Percentiles rank a stretch among this genome's conserved stretches.
These are phyloP conservation scores for Malassezia pachydermatis DNA, from an alignment of 1,284 basidiomycete genomes.

Conservation along the genomic window DNA sequence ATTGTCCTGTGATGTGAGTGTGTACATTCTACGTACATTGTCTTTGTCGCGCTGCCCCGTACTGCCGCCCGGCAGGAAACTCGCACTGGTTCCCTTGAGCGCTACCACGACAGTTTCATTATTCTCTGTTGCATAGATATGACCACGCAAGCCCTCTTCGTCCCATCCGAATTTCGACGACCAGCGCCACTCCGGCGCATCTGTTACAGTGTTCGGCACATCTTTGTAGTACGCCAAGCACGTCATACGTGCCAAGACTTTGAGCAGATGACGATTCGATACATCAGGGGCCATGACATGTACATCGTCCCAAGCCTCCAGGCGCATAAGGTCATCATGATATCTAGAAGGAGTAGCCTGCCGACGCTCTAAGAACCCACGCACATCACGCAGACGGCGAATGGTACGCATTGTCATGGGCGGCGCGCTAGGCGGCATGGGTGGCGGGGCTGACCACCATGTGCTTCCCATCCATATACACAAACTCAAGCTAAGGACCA, in stretches of 20 bases:
- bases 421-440: background rate
- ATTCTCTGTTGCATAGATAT: conserved; percentile 55
- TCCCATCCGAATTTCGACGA: conserved; percentile 87
- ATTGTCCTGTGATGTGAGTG: no score
- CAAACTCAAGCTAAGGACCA: background rate
- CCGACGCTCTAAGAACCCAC: conserved; percentile 2
- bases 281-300: conserved; percentile 57
- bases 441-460: no score
- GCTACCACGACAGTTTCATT: conserved; percentile 78
- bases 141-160: conserved; percentile 76
- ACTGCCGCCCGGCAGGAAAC: conserved; percentile 66
- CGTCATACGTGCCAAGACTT: conserved; percentile 83
- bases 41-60: conserved; percentile 82
- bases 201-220: conserved; percentile 13
- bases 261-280: conserved; percentile 64
- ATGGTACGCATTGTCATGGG: background rate
- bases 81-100: conserved; percentile 86
- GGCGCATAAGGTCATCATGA: conserved; percentile 9
- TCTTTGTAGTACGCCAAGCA: conserved; percentile 65
- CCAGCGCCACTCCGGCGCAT: conserved; percentile 21
- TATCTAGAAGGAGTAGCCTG: conserved; percentile 6
- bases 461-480: background rate
- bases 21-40: no score
- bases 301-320: conserved; percentile 51
- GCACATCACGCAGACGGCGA: conserved; percentile 12